These are phyloP conservation scores for Ascochyta fabae DNA, from an alignment of 2,329 filamentous ascomycete species.

Conservation along the genomic window DNA sequence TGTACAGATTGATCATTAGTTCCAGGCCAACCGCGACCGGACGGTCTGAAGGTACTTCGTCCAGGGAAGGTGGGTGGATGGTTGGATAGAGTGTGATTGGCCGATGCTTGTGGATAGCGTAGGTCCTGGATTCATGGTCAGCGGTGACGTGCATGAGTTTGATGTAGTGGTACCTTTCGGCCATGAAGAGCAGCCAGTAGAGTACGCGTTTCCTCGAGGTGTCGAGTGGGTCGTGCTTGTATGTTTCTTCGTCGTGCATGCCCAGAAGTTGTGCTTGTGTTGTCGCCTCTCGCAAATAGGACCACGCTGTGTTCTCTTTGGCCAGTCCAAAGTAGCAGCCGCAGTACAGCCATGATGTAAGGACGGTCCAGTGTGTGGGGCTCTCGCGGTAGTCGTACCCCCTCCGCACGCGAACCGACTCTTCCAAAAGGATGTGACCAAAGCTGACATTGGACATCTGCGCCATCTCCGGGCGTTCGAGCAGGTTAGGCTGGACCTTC, in stretches of 20 bases:
- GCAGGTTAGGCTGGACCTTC: conserved; percentile 51
- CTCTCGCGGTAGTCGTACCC: conserved; percentile 65
- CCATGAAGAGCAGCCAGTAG: conserved; percentile 69
- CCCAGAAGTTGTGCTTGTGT: conserved; percentile 65
- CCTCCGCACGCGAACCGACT: conserved; percentile 63
- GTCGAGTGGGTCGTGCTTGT: conserved; percentile 59
- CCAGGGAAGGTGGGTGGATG: conserved; percentile 59
- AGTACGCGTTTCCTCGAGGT: conserved; percentile 61
- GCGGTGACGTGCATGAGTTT: background rate
- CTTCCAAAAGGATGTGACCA: conserved; percentile 64
- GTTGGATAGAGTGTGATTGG: conserved; percentile 68
- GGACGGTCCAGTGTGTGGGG: conserved; percentile 61
- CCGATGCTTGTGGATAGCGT: conserved; percentile 68
- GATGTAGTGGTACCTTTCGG: conserved; percentile 57
- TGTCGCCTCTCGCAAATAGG: conserved; percentile 66
- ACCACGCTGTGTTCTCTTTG: conserved; percentile 67
- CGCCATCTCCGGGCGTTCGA: conserved; percentile 54
- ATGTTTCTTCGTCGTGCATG: conserved; percentile 65
- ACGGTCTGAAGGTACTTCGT: conserved; percentile 60
- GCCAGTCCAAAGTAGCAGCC: conserved; percentile 68
- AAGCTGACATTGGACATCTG: conserved; percentile 53
- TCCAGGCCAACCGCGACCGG: conserved; percentile 65
- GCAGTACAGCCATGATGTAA: conserved; percentile 68
- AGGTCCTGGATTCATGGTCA: conserved; percentile 56
- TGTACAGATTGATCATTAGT: conserved; percentile 66